Base-by-base conservation (phyloP, 1,284 basidiomycete species). In the Malassezia yamatoensis region DNA sequence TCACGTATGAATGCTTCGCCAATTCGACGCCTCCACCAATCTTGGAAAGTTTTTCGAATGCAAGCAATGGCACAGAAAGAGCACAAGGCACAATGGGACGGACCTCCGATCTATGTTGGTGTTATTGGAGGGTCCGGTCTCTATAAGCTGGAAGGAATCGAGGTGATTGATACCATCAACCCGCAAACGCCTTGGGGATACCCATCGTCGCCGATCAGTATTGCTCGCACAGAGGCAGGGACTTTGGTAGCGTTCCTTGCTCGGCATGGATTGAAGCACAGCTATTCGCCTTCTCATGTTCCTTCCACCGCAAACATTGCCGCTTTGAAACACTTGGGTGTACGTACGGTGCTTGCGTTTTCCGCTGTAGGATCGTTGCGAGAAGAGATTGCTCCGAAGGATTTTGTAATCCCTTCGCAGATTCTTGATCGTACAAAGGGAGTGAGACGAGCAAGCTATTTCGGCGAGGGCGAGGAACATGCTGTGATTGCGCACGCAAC, bases 371-470 rank as follows among this genome's bases (percentile, higher is more conserved):
- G 93, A 36, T 90, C 87, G n/a, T 81, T 98, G 40, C 81, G 89
- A 43, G 93, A 98, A 76, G 90, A 96, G 68, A 89, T 96, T 71
- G 62, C 72, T 13, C 70, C 72, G 20, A 76, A 90, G 40, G 84
- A 91, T 66, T 90, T 96, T 75, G 80, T 84, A 50, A 82, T 98
- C 44, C 91, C 93, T 0, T 80, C 82, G 51, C 91, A 96, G 63
- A 88, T 96, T 78, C 96, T 98, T 74, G 91, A 98, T 77, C 83
- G 93, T 49, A 96, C 93, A 18, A 96, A 96, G 77, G 88, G 89
- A 12, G 79, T 94, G 43, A 82, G 91, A 33, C 83, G 86, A 0
- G 81, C 84, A 10, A 87, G 83, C 32, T 98, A 88, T 79, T 98
- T 98, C 75, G 83, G 89, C 11, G 66, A 60, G 83, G 82, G 54